Base-by-base conservation (phyloP, 2,329 filamentous ascomycete genomes). In the Pseudogymnoascus sp. region DNA sequence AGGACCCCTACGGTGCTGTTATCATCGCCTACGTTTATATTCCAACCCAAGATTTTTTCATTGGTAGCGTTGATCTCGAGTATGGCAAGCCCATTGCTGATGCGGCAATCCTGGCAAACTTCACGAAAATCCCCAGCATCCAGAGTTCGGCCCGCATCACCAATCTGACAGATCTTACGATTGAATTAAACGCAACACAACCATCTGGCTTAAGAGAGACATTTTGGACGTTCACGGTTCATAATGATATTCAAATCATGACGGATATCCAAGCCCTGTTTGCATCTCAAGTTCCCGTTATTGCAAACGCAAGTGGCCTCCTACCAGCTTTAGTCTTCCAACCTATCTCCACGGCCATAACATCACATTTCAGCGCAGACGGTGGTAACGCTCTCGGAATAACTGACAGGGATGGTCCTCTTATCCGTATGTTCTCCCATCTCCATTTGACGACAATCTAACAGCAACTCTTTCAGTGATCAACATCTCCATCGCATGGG, bases 371-470 rank as follows among this genome's bases (percentile, higher is more conserved):
- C 62, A 17, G 26, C 10, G 64, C 65, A 31, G 66, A 67, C 35
- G 68, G 70, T 6, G 69, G 69, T 0, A 71, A 71, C 64, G 62
- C 61, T n/a, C 63, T 71, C 2, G 69, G 69, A n/a, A 35, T 71
- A 13, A 42, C 64, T 9, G n/a, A 26, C 17, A 36, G 28, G 17
- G 61, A 65, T 50, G 67, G 64, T 7, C 66, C 68, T 36, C 42
- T 69, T 15, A 67, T 62, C n/a, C 64, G 65, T 66, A 47, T 36
- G 66, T 36, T 9, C 15, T 9, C 19, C n/a, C 33, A 1, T 36
- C 19, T 36, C 23, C 35, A 11, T 15, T 26, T 19, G 36, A 7
- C 1, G 19, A 13, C 11, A 64, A 59, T 28, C 53, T 28, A 61
- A 61, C 36, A 35, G 7, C 15, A 40, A 2, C 36, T 17, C 36